Base-by-base conservation (phyloP, 2,329 filamentous ascomycete genomes). In the Elsinoe australis region DNA sequence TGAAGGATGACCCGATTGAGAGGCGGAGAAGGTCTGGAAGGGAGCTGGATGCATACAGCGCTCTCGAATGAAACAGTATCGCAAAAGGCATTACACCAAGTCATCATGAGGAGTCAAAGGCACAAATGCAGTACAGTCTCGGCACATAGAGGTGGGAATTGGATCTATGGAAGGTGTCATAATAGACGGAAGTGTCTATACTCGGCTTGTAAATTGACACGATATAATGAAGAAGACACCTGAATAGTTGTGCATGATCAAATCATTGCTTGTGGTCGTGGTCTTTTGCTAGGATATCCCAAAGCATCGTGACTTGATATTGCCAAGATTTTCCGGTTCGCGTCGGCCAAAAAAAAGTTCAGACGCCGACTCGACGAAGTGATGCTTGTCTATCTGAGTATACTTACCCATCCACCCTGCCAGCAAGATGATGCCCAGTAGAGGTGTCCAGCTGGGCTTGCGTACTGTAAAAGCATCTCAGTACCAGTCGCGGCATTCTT, bases 1-100 rank as follows among this genome's bases (percentile, higher is more conserved):
- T 89, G 55, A 75, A 81, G 59, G 79, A 89, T 49, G 75, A 81
- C 60, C 76, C 79, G 34, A 69, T 76, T 51, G 73, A 73, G 62
- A 69, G 74, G 53, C 68, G 75, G 60, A 64, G 73, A 57, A 68
- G 71, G 56, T 66, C 66, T 51, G 68, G 68, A 31, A 69, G 73
- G 58, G 75, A 77, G 56, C 59, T 90, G 59, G 71, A 80, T 51
- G 80, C 83, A 59, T 74, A 83, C 56, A 77, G 83, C 12, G 78
- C 80, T 54, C 60, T 87, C 66, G 84, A 90, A 69, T 85, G 56
- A 10, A 4, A 5, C n/a, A 35, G n/a, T n/a, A n/a, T n/a, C n/a
- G 17, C 15, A 17, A 26, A 12, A 17, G 29, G 19, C 17, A 35
- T 18, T 19, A 22, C 19, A 35, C 32, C 6, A 29, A 6, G 26